phyloP scores from a whole-genome alignment of 345 rosid genomes.

The Eucalyptus polyanthemos region DNA sequence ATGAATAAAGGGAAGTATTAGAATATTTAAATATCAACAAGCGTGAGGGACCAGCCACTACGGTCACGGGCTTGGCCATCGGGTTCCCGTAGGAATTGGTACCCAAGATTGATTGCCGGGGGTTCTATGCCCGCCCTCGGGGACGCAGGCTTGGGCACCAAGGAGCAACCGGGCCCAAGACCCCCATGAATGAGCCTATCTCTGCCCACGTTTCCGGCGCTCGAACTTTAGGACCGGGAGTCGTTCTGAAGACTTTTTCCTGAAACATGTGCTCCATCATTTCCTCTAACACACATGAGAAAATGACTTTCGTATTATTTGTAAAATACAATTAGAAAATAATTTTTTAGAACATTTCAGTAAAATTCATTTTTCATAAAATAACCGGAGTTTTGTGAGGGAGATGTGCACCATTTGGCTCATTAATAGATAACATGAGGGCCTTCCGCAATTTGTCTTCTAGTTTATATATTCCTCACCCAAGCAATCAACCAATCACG shows the following conservation, averaged over 20 bases:
- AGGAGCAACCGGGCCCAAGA: not conserved
- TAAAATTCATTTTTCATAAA: too few species aligned
- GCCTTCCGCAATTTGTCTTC: too few species aligned
- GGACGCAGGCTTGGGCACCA: not conserved
- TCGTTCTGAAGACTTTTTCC: too few species aligned
- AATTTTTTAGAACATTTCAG: not conserved
- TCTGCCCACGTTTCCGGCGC: not conserved
- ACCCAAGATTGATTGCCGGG: not conserved
- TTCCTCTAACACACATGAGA: too few species aligned
- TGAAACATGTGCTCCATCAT: too few species aligned
- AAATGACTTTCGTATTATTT: too few species aligned
- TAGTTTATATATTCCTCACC: too few species aligned
- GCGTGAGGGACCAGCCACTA: rapidly evolving
- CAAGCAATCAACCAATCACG: not conserved
- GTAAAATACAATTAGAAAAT: too few species aligned
- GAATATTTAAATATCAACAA: not conserved
- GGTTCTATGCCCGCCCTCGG: not conserved
- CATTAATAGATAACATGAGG: too few species aligned
- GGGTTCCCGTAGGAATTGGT: not conserved
- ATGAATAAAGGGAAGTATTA: not conserved
- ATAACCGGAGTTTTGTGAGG: too few species aligned
- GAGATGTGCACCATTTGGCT: too few species aligned
- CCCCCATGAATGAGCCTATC: not conserved
- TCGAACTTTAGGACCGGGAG: not conserved
- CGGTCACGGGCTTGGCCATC: not conserved